Base-by-base conservation (phyloP, 441 rosid genomes). In the Aleurites moluccanus region DNA sequence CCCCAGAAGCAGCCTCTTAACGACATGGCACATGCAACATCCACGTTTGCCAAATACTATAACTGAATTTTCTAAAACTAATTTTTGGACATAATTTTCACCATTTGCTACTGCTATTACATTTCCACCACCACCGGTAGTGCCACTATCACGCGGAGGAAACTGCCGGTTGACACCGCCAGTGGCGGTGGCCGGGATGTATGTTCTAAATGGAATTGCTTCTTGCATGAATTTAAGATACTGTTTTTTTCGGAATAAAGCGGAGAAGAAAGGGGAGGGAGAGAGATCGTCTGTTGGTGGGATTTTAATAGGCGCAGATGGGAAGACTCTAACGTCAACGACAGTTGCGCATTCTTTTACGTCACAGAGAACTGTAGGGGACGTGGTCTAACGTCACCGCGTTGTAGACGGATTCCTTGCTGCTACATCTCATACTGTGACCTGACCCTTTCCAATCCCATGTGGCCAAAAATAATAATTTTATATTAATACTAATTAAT, bases 21-120 rank as follows among this genome's bases (percentile, higher is more conserved):
- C 89, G 8, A 93, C 98, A 52, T 84, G 94, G 66, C 92, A 84
- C 98, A 93, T 90, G 78, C 97, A 93, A 44, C 98, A 93, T 6
- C 94, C 97, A 1, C 85, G 87, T 72, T 80, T 79, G 20, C 96
- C 97, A 25, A 91, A 75, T 73, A 92, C 93, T 0, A 86, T 77
- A 79, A 92, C 90, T 4, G 98, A 88, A 82, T 87, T 93, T 80
- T 88, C 93, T 10, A 62, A 63, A 74, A 91, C 93, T 82, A 84
- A 59, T 67, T 73, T 79, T 55, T 66, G 35, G 20, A 88, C 82
- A 42, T 70, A 60, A 13, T 42, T 72, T 35, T 25, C 70, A 6
- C 64, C 70, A 25, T n/a, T 63, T 9, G 30, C 6, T 21, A 11
- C 27, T 4, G 69, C 40, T 33, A 53, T 14, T n/a, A 73, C 77